Evolutionary conservation across 169 alveolate genomes (phyloP), one percentile per base, ranked within the genome.

Genomic region (Plasmodium berghei): DNA sequence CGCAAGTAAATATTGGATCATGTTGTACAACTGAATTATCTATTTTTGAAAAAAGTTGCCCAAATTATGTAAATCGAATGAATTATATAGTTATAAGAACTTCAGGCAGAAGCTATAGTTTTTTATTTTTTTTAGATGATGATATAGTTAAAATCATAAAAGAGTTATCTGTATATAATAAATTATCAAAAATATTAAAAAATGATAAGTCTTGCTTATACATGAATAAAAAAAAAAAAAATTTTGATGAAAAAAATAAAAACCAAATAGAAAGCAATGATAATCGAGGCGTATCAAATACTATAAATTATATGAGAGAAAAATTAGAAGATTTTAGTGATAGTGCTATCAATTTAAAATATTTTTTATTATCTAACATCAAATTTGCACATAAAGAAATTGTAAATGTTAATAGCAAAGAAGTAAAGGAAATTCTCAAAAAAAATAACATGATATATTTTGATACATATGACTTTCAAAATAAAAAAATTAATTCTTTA

Each of bases 21-120:
- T 28, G 89, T 42, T 66, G 63, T 52, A 80, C 89, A 20, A 22
- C 83, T 0, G 89, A 80, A 59, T 67, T 80, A 56, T 20, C 49
- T 12, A 20, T 80, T 20, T 80, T 42, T 49, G 89, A 80, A 46
- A 80, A 64, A 18, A 80, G 22, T 5, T 48, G 34, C 55, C 40
- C 48, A 28, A 71, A 63, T 70, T 24, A 40, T 64, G 48, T 54
- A n/a, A 80, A 80, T 48, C 16, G 89, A 45, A 26, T 24, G 26
- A 22, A 80, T 56, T 80, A 80, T 80, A 77, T 80, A 18, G 89
- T 80, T 3, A 18, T 80, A 24, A 55, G 72, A 45, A 80, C 74
- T 20, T 9, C 18, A 16, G 49, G 64, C 58, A 67, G 80, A 70
- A 77, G 67, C 9, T 80, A 80, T 45, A 66, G 89, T 34, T 80